Evolutionary conservation across 257 asterid species (phyloP).

Genomic region (Paulownia fortunei): DNA sequence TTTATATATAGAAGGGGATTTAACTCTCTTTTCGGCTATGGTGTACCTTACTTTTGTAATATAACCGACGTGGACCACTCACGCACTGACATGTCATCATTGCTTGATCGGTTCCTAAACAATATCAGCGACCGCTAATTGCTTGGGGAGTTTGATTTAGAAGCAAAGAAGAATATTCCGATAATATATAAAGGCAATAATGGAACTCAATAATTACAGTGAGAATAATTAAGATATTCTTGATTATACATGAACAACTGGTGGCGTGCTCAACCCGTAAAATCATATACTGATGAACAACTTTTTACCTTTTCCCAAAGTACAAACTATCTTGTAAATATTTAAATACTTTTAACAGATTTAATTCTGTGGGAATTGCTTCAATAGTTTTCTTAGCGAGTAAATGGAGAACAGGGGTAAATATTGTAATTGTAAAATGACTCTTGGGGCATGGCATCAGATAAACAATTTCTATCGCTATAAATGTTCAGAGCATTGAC

Average conservation of each 20-base stretch:
- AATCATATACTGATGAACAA: neutral
- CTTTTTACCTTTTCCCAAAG: neutral
- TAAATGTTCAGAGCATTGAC: no score
- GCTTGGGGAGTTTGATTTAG: no score
- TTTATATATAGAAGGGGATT: neutral
- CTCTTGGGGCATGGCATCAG: no score
- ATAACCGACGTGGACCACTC: constrained; percentile 24
- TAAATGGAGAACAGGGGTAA: no score
- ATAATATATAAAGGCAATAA: neutral
- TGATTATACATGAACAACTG: neutral
- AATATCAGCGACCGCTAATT: neutral
- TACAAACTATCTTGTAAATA: neutral
- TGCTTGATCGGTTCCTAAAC: neutral
- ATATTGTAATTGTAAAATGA: no score
- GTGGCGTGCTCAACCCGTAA: constrained; percentile 6
- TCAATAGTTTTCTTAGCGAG: neutral
- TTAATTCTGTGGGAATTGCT: neutral
- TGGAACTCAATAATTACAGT: neutral
- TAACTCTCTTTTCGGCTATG: neutral
- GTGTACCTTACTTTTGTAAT: neutral
- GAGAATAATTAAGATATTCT: neutral
- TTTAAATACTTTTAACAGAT: neutral
- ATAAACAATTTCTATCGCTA: no score
- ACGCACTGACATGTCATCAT: neutral
- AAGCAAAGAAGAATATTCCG: constrained; percentile 20